Evolutionary conservation across 805 yeast species (phyloP).

Genomic region (Wickerhamomyces tratensis): DNA sequence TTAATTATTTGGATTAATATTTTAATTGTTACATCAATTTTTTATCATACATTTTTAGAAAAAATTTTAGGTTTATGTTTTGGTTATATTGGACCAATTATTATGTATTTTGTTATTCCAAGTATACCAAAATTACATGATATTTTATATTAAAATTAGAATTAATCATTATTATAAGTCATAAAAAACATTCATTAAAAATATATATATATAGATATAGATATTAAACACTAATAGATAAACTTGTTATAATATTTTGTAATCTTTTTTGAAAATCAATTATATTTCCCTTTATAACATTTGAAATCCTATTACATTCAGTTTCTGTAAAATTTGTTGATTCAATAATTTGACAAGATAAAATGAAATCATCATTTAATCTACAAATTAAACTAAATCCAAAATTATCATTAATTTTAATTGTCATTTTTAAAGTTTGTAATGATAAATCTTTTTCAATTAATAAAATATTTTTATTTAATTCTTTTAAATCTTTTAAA

Average conservation of each 20-base stretch:
- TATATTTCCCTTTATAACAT: conserved; percentile 12
- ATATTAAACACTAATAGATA: not conserved
- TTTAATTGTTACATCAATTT: conserved; percentile 65
- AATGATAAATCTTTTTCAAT: conserved; percentile 13
- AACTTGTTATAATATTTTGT: conserved; percentile 9
- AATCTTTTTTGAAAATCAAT: conserved; percentile 6
- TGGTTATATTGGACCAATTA: conserved; percentile 43
- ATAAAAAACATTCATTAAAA: too few relatives aligned
- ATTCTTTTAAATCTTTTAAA: not conserved
- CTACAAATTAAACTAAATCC: conserved; percentile 6
- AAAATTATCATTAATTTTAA: conserved; percentile 4
- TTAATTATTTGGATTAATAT: conserved; percentile 43
- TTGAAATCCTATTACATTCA: conserved; percentile 11
- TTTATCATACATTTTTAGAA: conserved; percentile 75
- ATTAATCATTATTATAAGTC: too few relatives aligned
- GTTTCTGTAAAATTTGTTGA: conserved; percentile 12
- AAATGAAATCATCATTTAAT: conserved; percentile 7
- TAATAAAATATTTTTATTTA: conserved; percentile 4
- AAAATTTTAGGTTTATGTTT: conserved; percentile 60
- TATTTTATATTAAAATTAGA: not conserved
- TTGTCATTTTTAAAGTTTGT: conserved; percentile 9
- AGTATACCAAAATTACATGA: not conserved
- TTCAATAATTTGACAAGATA: conserved; percentile 6
- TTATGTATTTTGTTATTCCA: conserved; percentile 28
- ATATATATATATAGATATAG: too few relatives aligned